Conservation (phyloP, 306 rosid species). For the Calophaca sinica region DNA sequence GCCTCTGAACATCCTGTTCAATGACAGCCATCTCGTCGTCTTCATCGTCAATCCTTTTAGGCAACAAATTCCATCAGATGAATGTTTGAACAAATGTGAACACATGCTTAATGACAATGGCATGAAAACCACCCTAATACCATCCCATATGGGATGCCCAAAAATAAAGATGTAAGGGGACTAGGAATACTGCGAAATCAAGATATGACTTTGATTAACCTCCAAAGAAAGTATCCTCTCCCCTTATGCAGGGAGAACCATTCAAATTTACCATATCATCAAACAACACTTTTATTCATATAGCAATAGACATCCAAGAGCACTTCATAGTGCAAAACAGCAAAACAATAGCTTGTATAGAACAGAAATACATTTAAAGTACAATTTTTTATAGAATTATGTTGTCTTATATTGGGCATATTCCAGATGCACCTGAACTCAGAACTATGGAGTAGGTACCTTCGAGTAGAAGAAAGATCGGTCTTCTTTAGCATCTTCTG, state of each 20-base stretch:
- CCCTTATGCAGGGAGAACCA: neutral
- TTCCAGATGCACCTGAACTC: neutral
- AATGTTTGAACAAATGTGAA: constrained; percentile 14
- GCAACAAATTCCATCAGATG: constrained; percentile 47
- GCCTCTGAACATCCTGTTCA: constrained; percentile 90
- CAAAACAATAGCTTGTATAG: neutral
- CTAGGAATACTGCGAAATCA: too few relatives aligned
- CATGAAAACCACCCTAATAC: constrained; percentile 14
- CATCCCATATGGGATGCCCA: neutral
- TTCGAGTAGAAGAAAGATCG: constrained; percentile 59
- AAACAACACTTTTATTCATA: neutral
- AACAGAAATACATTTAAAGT: constrained; percentile 9
- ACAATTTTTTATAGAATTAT: neutral
- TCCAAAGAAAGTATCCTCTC: neutral
- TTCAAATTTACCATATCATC: too few relatives aligned
- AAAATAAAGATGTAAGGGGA: neutral
- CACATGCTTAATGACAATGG: constrained; percentile 17
- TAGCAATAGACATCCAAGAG: neutral
- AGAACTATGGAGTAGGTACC: constrained; percentile 54
- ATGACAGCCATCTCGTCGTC: constrained; percentile 79
- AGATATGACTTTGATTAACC: too few relatives aligned
- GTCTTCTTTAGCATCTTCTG: constrained; percentile 63
- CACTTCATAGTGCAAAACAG: constrained; percentile 3
- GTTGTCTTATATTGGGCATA: neutral
- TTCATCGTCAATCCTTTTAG: constrained; percentile 76